Base-by-base conservation (phyloP, 1,284 basidiomycete species). In the Moesziomyces sp. region DNA sequence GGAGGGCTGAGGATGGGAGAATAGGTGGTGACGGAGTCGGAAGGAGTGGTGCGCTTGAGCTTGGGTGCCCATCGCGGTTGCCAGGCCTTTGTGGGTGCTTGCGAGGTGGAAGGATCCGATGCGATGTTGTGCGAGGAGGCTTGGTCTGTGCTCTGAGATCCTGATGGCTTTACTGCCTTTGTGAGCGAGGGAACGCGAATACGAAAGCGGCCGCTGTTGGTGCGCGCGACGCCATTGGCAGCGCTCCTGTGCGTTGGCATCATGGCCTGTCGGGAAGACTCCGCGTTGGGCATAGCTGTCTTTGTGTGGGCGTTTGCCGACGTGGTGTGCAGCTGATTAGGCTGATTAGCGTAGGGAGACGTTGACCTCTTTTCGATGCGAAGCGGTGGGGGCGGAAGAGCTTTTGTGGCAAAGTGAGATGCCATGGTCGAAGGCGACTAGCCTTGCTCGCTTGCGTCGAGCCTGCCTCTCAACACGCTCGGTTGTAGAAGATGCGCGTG, bases 21-120 rank as follows among this genome's bases (percentile, higher is more conserved):
- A 46, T 70, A 64, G 34, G 60, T 35, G 19, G 67, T 60, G 30
- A 64, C 46, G 16, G 61, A 57, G 40, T 62, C 55, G 26, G 66
- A 58, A 1, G 56, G 59, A 28, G 38, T 58, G 14, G 53, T 57
- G 18, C 56, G 54, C 24, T 60, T 72, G 28, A 66, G 51, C 38
- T 58, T 73, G 5, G 70, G 70, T 24, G 70, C 64, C 70, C 70
- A 73, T 51, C 70, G 54, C 2, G 63, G 70, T 24, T 67, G 59
- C 70, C 70, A 73, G 4, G 16, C 51, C 42, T 58, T 63, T 26
- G 46, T 19, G 21, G 26, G 45, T 11, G 24, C 18, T 46, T 56
- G 60, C 44, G 45, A 50, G 46, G 18, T 30, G 5, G 43, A 24
- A 11, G 50, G 34, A 11, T 48, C 30, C 5, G 46, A 4, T 6